Evolutionary conservation across 441 rosid species (phyloP), one percentile per base, ranked within the genome.

Genomic region (Adansonia rubrostipa): DNA sequence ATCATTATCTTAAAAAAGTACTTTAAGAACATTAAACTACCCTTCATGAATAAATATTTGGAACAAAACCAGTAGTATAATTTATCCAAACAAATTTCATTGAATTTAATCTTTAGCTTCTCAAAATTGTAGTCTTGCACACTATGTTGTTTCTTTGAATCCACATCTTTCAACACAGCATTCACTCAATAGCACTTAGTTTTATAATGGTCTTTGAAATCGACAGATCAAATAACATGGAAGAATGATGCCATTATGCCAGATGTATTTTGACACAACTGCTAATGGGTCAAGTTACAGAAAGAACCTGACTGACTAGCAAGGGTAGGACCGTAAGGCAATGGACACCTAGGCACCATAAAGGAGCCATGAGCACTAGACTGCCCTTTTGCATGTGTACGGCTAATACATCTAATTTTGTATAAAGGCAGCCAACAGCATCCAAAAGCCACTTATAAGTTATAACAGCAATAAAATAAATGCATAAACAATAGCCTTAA

Each of bases 51-150:
- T 48, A 69, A 10, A 22, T 48, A 48, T 69, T 20, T 6, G 9
- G 48, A 71, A 53, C 24, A 53, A 71, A 71, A 71, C 62, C 75
- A 71, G 15, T 15, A 71, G 62, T 15, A 71, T 24, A 53, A 33
- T 14, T 50, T n/a, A 33, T 15, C 6, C 22, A 33, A 53, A 71
- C 15, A 28, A n/a, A 15, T 28, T 71, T 6, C 9, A 9, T 28
- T 33, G 45, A 71, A 8, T 20, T 50, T 50, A 24, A 70, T 22
- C 36, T 24, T 70, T 24, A 24, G 47, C 47, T 53, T 53, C 24
- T 50, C 0, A 28, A 71, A 4, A 33, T 71, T 28, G 44, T 9
- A 53, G 13, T 9, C 9, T 71, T 14, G 1, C 14, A 33, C 4
- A 28, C 61, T 51, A 42, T n/a, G 9, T 28, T 9, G 6, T 51